Evolutionary conservation across 2,329 filamentous ascomycete species (phyloP).

Genomic region (Knoxdaviesia capensis): DNA sequence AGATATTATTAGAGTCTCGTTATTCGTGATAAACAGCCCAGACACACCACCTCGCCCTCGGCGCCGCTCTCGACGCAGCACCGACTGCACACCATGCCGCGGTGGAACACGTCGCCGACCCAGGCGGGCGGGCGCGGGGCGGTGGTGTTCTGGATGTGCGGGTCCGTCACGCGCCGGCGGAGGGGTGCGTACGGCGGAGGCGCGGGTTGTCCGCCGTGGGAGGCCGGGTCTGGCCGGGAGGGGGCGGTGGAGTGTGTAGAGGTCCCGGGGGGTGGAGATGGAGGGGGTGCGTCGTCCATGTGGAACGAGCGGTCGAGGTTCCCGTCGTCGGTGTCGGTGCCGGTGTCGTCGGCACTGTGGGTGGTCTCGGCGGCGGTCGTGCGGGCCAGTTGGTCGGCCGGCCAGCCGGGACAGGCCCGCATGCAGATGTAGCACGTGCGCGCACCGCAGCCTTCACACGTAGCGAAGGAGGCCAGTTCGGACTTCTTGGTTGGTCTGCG

Average conservation of each 20-base stretch:
- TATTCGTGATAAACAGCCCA: slow-evolving; percentile 32
- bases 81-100: slow-evolving; percentile 39
- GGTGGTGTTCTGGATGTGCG: slow-evolving; percentile 3
- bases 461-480: slow-evolving; percentile 44
- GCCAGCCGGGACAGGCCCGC: slow-evolving; percentile 36
- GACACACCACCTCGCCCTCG: slow-evolving; percentile 45
- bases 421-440: slow-evolving; percentile 52
- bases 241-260: too few species aligned
- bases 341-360: slow-evolving; percentile 14
- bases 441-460: slow-evolving; percentile 40
- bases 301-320: slow-evolving; percentile 22
- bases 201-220: background rate
- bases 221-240: background rate
- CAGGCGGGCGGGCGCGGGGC: slow-evolving; percentile 11
- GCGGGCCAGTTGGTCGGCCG: slow-evolving; percentile 1
- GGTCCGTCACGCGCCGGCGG: slow-evolving; percentile 1
- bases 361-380: slow-evolving; percentile 18
- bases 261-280: background rate
- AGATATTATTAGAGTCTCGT: background rate
- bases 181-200: background rate
- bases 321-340: slow-evolving; percentile 13
- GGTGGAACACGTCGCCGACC: slow-evolving; percentile 20
- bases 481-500: slow-evolving; percentile 42
- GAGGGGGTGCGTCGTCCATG: slow-evolving; percentile 22
- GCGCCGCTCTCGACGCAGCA: slow-evolving; percentile 46